phyloP scores from a whole-genome alignment of 2,329 filamentous ascomycete genomes.

The Colletotrichum spaethianum region DNA sequence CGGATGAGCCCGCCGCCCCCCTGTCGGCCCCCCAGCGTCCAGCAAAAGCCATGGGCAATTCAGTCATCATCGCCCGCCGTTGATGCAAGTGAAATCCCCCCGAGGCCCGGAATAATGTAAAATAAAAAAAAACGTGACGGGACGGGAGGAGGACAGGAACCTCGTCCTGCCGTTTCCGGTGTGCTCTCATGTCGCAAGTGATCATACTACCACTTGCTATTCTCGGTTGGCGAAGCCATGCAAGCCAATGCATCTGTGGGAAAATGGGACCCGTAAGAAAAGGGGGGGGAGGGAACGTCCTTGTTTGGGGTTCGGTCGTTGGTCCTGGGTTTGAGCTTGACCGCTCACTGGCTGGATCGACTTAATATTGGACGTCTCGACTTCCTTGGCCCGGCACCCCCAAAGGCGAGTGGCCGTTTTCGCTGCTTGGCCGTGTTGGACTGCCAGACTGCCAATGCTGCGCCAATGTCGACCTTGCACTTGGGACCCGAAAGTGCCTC shows the following conservation, averaged over 20 bases:
- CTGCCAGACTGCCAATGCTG: background rate
- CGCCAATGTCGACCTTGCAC: background rate
- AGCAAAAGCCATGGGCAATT: background rate
- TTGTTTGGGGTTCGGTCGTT: background rate
- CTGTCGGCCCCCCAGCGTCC: background rate
- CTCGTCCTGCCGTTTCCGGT: background rate
- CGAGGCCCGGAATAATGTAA: background rate
- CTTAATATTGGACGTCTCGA: background rate
- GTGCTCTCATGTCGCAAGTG: background rate
- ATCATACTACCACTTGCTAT: constrained; percentile 18
- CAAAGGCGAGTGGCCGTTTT: background rate
- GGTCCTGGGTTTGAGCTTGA: background rate
- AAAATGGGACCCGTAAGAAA: background rate
- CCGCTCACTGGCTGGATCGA: background rate
- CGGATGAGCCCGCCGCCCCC: background rate
- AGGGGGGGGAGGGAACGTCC: background rate
- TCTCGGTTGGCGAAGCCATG: constrained; percentile 10
- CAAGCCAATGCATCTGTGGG: background rate
- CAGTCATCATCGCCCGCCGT: background rate
- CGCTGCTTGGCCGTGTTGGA: background rate
- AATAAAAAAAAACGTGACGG: background rate
- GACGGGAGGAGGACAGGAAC: background rate
- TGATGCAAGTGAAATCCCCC: background rate
- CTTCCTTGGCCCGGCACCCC: background rate
- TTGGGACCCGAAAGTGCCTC: background rate